Conservation (phyloP, 2,329 filamentous ascomycete species). For the Arthrinium phaeospermum region DNA sequence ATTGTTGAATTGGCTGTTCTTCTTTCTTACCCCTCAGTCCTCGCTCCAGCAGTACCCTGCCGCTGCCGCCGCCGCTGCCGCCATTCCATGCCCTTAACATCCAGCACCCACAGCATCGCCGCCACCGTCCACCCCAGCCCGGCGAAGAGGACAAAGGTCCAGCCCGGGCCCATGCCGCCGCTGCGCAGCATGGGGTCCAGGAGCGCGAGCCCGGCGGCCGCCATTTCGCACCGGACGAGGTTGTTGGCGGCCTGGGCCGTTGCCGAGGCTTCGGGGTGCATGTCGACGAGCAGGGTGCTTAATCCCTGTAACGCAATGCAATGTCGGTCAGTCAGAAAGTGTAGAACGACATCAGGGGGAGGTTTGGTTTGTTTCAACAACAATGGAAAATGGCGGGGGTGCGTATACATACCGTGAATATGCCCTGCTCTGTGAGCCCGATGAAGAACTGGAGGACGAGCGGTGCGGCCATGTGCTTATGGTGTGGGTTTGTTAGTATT, state of each 20-base stretch:
- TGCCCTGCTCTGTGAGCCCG: slow-evolving; percentile 24
- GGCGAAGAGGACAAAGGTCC: slow-evolving; percentile 26
- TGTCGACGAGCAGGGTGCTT: slow-evolving; percentile 25
- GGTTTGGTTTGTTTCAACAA: no score
- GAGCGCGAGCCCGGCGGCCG: slow-evolving; percentile 25
- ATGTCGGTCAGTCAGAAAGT: no score
- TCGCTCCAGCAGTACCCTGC: no score
- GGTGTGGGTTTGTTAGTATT: not conserved
- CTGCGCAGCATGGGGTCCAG: slow-evolving; percentile 24
- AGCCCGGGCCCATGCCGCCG: slow-evolving; percentile 23
- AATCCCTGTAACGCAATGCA: no score
- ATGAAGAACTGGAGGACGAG: slow-evolving; percentile 28
- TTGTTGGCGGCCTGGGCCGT: slow-evolving; percentile 29
- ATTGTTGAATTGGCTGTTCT: no score
- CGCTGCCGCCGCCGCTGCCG: no score
- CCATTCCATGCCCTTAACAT: slow-evolving; percentile 14
- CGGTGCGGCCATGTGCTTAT: slow-evolving; percentile 25
- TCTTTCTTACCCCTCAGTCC: no score
- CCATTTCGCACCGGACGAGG: slow-evolving; percentile 27
- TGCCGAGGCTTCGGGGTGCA: slow-evolving; percentile 18
- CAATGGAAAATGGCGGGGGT: no score
- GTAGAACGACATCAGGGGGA: no score
- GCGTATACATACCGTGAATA: slow-evolving; percentile 22
- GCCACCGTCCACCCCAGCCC: not conserved
- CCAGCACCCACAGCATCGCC: slow-evolving; percentile 1